Evolutionary conservation across 1,139 yeast species (phyloP), one percentile per base, ranked within the genome.

Genomic region (Sugiyamaella japonica): DNA sequence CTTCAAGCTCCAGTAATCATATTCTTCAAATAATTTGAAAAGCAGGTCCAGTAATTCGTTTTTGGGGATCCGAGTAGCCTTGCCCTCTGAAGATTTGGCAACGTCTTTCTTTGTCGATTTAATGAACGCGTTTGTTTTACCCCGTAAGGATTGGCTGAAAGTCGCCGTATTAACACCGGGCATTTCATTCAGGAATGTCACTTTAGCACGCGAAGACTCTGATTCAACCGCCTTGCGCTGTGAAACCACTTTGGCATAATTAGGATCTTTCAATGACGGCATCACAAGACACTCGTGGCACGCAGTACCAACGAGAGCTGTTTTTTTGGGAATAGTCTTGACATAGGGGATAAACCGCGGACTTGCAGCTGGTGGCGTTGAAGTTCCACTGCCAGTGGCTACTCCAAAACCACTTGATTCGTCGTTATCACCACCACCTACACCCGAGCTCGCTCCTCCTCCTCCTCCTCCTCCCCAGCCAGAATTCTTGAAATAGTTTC

Each of bases 1-100:
- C 72, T 90, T 90, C 78, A 93, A 79, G 9, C 95, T 85, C 99
- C 99, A 93, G 71, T 91, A 93, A 68, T 93, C 98, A 70, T 88
- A 90, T 70, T 91, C 95, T 69, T 90, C 97, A 71, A 93, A 93
- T 63, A 93, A 77, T 63, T 88, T 80, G 80, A 95, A 93, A 61
- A 93, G 76, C 63, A 89, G 74, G 71, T 91, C 97, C 78, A 93
- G 80, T 56, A 93, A 81, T 62, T 90, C 97, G 71, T 89, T 89
- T 75, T 89, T 85, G 40, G 96, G 96, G 85, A 93, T 87, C 70
- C 99, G 82, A 60, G 89, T 89, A 38, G 97, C 96, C 68, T 96
- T 85, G 52, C 95, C 95, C 62, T 88, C 95, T 58, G 79, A 75
- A 63, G 77, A 79, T 60, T 76, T 77, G 59, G 70, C 60, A 41